Evolutionary conservation across 441 rosid species (phyloP).

Genomic region (Populus trichocarpa): DNA sequence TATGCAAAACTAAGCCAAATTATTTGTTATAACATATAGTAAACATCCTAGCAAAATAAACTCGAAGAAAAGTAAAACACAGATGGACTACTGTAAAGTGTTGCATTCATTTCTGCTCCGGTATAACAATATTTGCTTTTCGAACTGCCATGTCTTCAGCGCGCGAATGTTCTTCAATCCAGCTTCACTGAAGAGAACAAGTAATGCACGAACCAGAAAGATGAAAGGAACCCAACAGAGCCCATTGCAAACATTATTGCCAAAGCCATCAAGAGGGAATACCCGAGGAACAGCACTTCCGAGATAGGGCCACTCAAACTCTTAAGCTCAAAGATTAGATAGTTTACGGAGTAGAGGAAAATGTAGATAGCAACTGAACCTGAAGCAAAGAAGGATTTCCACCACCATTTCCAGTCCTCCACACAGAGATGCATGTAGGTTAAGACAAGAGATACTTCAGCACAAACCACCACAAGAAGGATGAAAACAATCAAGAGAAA

Average conservation of each 20-base stretch:
- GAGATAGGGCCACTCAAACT: constrained; percentile 77
- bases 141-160: background rate
- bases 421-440: constrained; percentile 81
- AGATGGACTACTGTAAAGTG: constrained; percentile 1
- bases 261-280: constrained; percentile 73
- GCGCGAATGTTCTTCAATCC: constrained; percentile 36
- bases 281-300: constrained; percentile 70
- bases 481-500: constrained; percentile 64
- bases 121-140: background rate
- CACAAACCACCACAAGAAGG: constrained; percentile 75
- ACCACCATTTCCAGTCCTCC: constrained; percentile 92
- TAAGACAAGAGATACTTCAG: constrained; percentile 72
- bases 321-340: constrained; percentile 72
- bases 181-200: constrained; percentile 89
- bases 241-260: constrained; percentile 82
- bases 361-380: constrained; percentile 82
- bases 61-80: constrained; percentile 7
- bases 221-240: constrained; percentile 77
- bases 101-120: background rate
- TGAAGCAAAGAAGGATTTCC: constrained; percentile 86
- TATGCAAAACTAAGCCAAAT: constrained; percentile 23
- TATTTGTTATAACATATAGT: constrained; percentile 31
- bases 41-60: constrained; percentile 29
- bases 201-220: constrained; percentile 87
- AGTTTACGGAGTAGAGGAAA: constrained; percentile 68